Evolutionary conservation across 2,329 filamentous ascomycete genomes (phyloP), one percentile per base, ranked within the genome.

Genomic region (Pseudocercospora fuligena): DNA sequence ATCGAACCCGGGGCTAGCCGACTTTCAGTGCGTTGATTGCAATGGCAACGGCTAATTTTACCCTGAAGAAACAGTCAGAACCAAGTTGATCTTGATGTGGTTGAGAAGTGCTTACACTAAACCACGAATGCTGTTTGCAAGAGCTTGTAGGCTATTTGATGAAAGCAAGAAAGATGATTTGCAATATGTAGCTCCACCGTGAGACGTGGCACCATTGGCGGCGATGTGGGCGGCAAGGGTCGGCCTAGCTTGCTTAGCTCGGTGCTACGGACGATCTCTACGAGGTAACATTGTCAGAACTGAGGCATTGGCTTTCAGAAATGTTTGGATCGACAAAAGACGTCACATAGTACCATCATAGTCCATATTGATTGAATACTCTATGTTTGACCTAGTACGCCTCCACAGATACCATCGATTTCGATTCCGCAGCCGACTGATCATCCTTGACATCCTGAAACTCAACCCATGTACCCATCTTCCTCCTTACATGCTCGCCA

Each of bases 381-480:
- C 1, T 3, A 49, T 8, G 46, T 19, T 14, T 8, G 16, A 19
- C 8, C 31, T 59, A 43, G 12, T 59, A 43, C 14, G 56, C 31
- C 27, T 59, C 29, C 4, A 58, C 54, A 7, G 54, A 36, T 29
- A 58, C 29, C 9, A 31, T 21, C 16, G n/a, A 27, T 19, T 25
- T 19, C 14, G 16, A 23, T 33, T 60, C 57, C 12, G 31, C 5
- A 23, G n/a, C 19, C 25, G 12, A n/a, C 11, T 25, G 19, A n/a
- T n/a, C 21, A 14, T 9, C 16, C 57, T 29, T 14, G 23, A 60
- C 33, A 46, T 60, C 33, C 57, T 60, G 31, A 33, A 60, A 82
- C 70, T 82, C 81, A 11, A 82, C 78, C 77, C 79, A 82, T 3
- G 76, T 78, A 56, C 78, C 78, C 81, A 82, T 82, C 72, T 83